Percentiles rank a stretch among this genome's conserved stretches.
Conservation (phyloP, 345 rosid species). For the Physaria fendleri region DNA sequence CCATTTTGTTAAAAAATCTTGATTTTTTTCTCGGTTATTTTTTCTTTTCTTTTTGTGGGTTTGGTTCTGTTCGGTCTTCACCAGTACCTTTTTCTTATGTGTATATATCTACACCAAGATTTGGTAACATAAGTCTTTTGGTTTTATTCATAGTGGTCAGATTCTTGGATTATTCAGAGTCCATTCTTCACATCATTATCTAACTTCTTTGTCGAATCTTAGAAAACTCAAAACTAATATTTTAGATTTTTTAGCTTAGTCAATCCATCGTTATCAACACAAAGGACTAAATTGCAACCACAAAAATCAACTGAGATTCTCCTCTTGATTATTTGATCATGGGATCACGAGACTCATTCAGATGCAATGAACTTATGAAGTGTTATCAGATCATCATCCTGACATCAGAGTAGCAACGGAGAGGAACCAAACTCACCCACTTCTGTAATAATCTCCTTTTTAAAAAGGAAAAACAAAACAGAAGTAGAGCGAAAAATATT, state of each 20-base stretch:
- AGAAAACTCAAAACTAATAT: neutral
- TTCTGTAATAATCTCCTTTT: too few relatives aligned
- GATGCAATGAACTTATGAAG: too few relatives aligned
- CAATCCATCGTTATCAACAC: neutral
- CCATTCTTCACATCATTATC: neutral
- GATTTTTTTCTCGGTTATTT: conserved; percentile 6
- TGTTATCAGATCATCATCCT: too few relatives aligned
- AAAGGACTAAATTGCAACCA: too few relatives aligned
- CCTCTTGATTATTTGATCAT: too few relatives aligned
- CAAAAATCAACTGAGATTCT: too few relatives aligned
- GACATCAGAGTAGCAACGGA: too few relatives aligned
- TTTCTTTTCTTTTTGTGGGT: conserved; percentile 8
- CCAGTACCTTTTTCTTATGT: neutral
- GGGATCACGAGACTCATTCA: too few relatives aligned
- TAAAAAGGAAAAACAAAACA: too few relatives aligned
- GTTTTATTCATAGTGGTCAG: conserved; percentile 5
- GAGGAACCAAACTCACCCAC: too few relatives aligned
- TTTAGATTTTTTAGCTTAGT: neutral
- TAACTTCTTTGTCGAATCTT: neutral
- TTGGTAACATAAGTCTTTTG: conserved; percentile 25
- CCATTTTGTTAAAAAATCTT: conserved; percentile 4
- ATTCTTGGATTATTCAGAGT: conserved; percentile 3
- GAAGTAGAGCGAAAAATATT: too few relatives aligned
- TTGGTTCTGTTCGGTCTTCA: neutral
- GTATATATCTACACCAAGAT: conserved; percentile 27